These are phyloP conservation scores for Dictyostelium intermedium DNA, from an alignment of 78 protist genomes.

Conservation along the genomic window DNA sequence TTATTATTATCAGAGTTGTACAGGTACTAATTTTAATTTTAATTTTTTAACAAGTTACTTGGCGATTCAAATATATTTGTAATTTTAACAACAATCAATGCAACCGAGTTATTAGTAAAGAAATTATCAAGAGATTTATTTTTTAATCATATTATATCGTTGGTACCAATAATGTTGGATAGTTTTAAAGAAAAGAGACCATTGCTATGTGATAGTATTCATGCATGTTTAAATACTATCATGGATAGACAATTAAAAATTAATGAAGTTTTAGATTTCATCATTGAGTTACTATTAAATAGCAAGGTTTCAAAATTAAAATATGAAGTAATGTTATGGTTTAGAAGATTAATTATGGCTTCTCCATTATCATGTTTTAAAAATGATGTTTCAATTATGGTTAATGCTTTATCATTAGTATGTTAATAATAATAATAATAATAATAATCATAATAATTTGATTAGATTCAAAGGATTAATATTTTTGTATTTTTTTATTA, in stretches of 20 bases:
- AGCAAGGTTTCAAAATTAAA: slow-evolving; percentile 33
- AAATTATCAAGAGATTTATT: slow-evolving; percentile 46
- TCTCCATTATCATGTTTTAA: slow-evolving; percentile 10
- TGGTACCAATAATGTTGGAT: slow-evolving; percentile 68
- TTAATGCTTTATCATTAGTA: slow-evolving; percentile 34
- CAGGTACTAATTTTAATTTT: too few relatives aligned
- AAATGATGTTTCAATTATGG: slow-evolving; percentile 29
- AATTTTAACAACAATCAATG: slow-evolving; percentile 60
- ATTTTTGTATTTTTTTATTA: not conserved
- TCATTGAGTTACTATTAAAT: slow-evolving; percentile 28
- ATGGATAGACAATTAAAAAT: slow-evolving; percentile 73
- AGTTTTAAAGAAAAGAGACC: slow-evolving; percentile 76
- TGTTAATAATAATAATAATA: not conserved
- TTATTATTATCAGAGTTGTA: too few relatives aligned
- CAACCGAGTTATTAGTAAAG: slow-evolving; percentile 46
- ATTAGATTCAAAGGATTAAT: too few relatives aligned
- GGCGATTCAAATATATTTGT: slow-evolving; percentile 64
- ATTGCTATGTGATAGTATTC: slow-evolving; percentile 57
- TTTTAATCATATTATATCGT: slow-evolving; percentile 39
- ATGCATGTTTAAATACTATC: slow-evolving; percentile 71
- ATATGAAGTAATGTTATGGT: slow-evolving; percentile 61
- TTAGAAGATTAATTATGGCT: slow-evolving; percentile 44
- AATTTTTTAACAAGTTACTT: not conserved
- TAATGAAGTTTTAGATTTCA: slow-evolving; percentile 49
- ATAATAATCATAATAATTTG: not conserved